Base-by-base conservation (phyloP, 805 yeast genomes). In the Jamesozyma gamospora region DNA sequence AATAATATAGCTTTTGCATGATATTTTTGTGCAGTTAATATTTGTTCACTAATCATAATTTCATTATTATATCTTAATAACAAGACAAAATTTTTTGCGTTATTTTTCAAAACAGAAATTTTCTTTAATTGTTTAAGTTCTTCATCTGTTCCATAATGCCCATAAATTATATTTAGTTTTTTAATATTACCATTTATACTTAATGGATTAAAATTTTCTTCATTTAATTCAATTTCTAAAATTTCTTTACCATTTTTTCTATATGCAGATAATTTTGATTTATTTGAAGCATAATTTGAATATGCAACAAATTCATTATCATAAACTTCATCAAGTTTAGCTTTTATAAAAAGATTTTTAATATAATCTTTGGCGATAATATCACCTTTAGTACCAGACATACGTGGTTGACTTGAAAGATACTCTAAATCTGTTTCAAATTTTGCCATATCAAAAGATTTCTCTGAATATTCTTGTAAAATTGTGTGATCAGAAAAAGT, bases 371-470 rank as follows among this genome's bases (percentile, higher is more conserved):
- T 79, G 26, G 85, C 60, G 0, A 84, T 67, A 41, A 75, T 57
- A 55, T 85, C 95, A 18, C 94, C 96, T n/a, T 74, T 72, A 2
- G 96, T 79, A 3, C 96, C 96, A 0, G 95, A 77, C 40, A 77
- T 58, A 55, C 85, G 96, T 2, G 94, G 83, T 74, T 85, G 73
- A 3, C 80, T 71, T 12, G 86, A 75, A 28, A 86, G 54, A 51
- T 82, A 83, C 49, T 82, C 80, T 41, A 82, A 52, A 45, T 78
- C 74, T 33, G 73, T 79, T 50, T 77, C 77, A 59, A 88, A 67
- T n/a, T 72, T 55, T 18, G 70, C 67, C 11, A 66, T 56, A 51
- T 75, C 79, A 19, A 83, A 65, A 34, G 68, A 66, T 13, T 62
- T 56, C 19, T 64, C 62, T 4, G 79, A 62, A 35, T 71, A 70